Percentiles rank a stretch among this genome's conserved stretches.
These are phyloP conservation scores for Peronosclerospora sorghi DNA, from an alignment of 352 stramenopile species.

Conservation along the genomic window DNA sequence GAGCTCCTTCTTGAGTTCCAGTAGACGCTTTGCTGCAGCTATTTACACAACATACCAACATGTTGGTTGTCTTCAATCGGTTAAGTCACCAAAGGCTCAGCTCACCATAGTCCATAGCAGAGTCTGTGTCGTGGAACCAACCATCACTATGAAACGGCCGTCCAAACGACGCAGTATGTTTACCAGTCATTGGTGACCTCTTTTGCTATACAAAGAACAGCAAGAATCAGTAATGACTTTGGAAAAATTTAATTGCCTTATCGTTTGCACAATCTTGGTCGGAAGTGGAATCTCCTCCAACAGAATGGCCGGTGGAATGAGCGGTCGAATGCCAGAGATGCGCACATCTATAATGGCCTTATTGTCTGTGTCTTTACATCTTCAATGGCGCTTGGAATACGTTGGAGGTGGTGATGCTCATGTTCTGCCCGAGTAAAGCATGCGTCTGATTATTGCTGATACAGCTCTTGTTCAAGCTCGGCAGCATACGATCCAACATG, in stretches of 20 bases:
- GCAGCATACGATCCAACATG: too few species aligned
- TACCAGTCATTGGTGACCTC: conserved; percentile 52
- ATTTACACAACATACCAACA: not conserved
- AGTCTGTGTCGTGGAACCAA: too few species aligned
- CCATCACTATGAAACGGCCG: conserved; percentile 75
- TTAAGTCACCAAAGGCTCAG: too few species aligned
- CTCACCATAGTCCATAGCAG: too few species aligned
- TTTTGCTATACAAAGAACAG: conserved; percentile 34
- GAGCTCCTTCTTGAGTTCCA: conserved; percentile 60
- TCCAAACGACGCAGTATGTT: too few species aligned
- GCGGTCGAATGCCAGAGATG: conserved; percentile 74
- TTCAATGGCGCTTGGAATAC: conserved; percentile 57
- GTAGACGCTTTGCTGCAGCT: conserved; percentile 41
- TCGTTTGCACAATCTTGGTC: conserved; percentile 68
- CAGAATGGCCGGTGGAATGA: conserved; percentile 75
- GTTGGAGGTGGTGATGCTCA: conserved; percentile 30
- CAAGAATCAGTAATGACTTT: too few species aligned
- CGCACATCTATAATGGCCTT: conserved; percentile 80
- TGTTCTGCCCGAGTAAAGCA: too few species aligned
- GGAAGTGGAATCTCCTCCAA: conserved; percentile 77
- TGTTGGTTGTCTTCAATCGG: too few species aligned
- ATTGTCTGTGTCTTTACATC: conserved; percentile 78
- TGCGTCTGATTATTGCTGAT: too few species aligned
- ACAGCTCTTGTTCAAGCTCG: too few species aligned
- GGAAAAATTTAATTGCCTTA: conserved; percentile 6